Percentiles rank a stretch among this genome's conserved stretches.
Conservation (phyloP, 768 basidiomycete species). For the Mycena filopes region DNA sequence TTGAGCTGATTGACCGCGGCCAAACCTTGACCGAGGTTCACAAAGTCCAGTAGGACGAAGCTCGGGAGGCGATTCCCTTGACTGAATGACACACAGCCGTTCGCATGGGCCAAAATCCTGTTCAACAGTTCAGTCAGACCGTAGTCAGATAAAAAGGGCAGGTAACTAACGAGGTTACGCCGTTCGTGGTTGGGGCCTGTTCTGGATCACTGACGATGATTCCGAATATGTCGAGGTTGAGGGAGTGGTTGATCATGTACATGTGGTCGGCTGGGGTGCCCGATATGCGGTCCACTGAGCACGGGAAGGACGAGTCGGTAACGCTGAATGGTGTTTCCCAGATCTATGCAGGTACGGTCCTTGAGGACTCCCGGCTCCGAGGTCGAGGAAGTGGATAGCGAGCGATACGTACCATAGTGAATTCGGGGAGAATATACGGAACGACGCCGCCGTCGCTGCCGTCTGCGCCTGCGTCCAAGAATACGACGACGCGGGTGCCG, state of each 20-base stretch:
- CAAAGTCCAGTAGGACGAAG: slow-evolving; percentile 61
- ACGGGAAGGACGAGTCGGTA: slow-evolving; percentile 52
- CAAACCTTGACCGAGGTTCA: slow-evolving; percentile 54
- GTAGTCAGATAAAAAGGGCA: neutral
- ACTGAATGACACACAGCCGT: slow-evolving; percentile 53
- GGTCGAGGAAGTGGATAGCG: too few species aligned
- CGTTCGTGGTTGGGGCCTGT: slow-evolving; percentile 42
- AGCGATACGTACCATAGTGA: slow-evolving; percentile 41
- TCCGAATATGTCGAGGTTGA: slow-evolving; percentile 49
- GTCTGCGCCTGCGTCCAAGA: slow-evolving; percentile 49
- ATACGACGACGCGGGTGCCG: slow-evolving; percentile 58
- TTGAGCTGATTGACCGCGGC: slow-evolving; percentile 54
- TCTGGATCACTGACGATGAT: slow-evolving; percentile 42
- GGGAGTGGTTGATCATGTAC: slow-evolving; percentile 57
- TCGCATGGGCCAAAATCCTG: slow-evolving; percentile 52
- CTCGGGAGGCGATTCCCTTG: slow-evolving; percentile 54
- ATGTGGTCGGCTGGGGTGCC: slow-evolving; percentile 48
- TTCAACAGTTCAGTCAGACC: neutral
- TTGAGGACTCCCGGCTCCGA: too few species aligned
- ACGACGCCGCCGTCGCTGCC: slow-evolving; percentile 32
- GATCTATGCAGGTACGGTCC: too few species aligned
- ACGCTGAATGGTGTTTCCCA: slow-evolving; percentile 56
- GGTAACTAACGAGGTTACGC: slow-evolving; percentile 39
- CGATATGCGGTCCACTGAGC: slow-evolving; percentile 50
- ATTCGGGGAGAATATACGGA: slow-evolving; percentile 50